Base-by-base conservation (phyloP, 345 rosid genomes). In the Euphorbia lathyris region DNA sequence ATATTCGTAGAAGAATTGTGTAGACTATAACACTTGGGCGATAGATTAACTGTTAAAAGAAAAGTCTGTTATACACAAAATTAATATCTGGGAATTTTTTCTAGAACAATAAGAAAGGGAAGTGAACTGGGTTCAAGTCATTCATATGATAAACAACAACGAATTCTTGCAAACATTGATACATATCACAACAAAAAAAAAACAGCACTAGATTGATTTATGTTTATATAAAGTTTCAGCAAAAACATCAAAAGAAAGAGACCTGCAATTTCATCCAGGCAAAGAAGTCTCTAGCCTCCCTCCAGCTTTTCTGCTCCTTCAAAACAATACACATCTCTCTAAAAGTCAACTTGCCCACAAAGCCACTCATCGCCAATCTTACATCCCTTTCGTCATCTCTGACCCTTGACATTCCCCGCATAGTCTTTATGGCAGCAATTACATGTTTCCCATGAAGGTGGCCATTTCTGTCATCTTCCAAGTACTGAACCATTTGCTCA, bases 241-340 rank as follows among this genome's bases (percentile, higher is more conserved):
- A 50, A 56, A 42, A 29, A 34, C 3, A n/a, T n/a, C n/a, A 0
- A 63, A 20, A 53, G 27, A 50, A 67, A 72, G 67, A 19, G 38
- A 86, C 97, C 96, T 90, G 98, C 79, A 93, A 77, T 76, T 93
- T 91, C 97, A 93, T 93, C 98, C 98, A 93, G 29, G 80, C 67
- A 82, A 93, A 93, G 77, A 91, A 88, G 63, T 91, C 94, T 58
- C 84, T 72, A 32, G 76, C 97, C 82, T 93, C 94, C 53, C 84
- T 83, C 98, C 98, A 93, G 16, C 87, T 84, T 72, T 79, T 89
- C 75, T 89, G 97, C 67, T 86, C 97, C 79, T 89, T 93, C 80
- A 93, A 73, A 68, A 93, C 97, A 45, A 88, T 90, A 66, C 98
- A 93, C 97, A 93, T 93, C 51, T 91, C 98, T 74, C 85, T 86